These are phyloP conservation scores for Rubroboletus pulcherrimus DNA, from an alignment of 768 basidiomycete species.

Conservation along the genomic window DNA sequence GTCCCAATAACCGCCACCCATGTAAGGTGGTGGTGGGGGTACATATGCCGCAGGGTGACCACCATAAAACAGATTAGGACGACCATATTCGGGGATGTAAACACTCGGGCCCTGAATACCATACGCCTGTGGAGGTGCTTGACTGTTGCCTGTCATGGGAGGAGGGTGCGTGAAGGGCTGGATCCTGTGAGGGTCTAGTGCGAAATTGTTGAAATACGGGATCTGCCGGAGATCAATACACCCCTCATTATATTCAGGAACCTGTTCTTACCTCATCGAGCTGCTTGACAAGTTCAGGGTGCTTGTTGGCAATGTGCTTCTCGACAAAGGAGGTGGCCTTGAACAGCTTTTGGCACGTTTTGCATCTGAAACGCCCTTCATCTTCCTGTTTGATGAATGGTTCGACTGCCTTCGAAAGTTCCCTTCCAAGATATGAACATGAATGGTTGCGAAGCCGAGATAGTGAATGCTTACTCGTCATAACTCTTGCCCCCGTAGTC, in stretches of 20 bases:
- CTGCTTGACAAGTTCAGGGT: slow-evolving; percentile 76
- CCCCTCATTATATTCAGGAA: slow-evolving; percentile 6
- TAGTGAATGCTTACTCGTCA: slow-evolving; percentile 67
- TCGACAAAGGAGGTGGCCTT: slow-evolving; percentile 95
- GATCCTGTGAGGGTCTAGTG: slow-evolving; percentile 91
- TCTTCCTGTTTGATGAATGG: slow-evolving; percentile 91
- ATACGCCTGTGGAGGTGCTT: slow-evolving; percentile 82
- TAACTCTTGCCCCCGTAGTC: slow-evolving; percentile 87
- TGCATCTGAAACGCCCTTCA: slow-evolving; percentile 95
- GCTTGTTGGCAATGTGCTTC: slow-evolving; percentile 96
- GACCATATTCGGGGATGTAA: slow-evolving; percentile 46
- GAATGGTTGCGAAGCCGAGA: slow-evolving; percentile 3
- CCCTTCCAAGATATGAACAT: slow-evolving; percentile 45
- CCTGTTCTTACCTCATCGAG: slow-evolving; percentile 71
- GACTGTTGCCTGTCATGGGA: slow-evolving; percentile 57
- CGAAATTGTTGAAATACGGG: slow-evolving; percentile 93
- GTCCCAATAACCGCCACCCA: slow-evolving; percentile 43
- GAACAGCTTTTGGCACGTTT: slow-evolving; percentile 95
- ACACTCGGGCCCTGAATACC: slow-evolving; percentile 64
- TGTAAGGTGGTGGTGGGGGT: slow-evolving; percentile 37
- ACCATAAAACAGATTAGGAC: slow-evolving; percentile 39
- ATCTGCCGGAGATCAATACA: slow-evolving; percentile 46
- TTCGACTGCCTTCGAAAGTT: slow-evolving; percentile 74
- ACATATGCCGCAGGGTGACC: slow-evolving; percentile 33
- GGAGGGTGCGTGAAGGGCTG: slow-evolving; percentile 83